Evolutionary conservation across 305 asterid genomes (phyloP).

Genomic region (Fraxinus floribunda): DNA sequence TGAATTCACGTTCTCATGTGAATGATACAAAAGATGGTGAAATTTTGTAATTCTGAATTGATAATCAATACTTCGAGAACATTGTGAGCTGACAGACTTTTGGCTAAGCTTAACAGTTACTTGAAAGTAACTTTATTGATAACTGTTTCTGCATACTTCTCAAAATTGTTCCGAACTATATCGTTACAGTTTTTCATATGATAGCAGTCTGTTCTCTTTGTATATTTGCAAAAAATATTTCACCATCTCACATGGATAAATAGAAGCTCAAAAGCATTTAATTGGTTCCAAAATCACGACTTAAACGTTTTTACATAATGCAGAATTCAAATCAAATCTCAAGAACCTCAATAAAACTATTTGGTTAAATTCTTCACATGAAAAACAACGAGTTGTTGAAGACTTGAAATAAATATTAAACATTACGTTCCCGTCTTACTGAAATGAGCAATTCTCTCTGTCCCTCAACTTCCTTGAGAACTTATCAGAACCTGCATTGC

Average conservation of each 20-base stretch:
- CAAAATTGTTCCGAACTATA: not conserved
- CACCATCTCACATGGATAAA: not conserved
- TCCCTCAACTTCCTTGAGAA: slow-evolving; percentile 37
- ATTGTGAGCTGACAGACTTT: not conserved
- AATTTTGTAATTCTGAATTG: not conserved
- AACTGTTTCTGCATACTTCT: not conserved
- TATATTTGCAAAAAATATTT: not conserved
- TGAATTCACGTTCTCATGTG: not conserved
- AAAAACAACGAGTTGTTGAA: slow-evolving; percentile 69
- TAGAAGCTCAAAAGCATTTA: slow-evolving; percentile 3
- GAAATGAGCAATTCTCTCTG: slow-evolving; percentile 35
- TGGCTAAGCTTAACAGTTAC: not conserved
- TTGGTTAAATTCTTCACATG: slow-evolving; percentile 12
- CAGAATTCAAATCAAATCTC: slow-evolving; percentile 26
- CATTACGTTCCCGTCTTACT: not conserved
- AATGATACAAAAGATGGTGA: not conserved
- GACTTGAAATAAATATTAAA: slow-evolving; percentile 17
- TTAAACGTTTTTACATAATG: slow-evolving; percentile 37
- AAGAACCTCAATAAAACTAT: not conserved
- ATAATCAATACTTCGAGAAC: not conserved
- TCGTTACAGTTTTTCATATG: not conserved
- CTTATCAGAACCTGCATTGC: slow-evolving; percentile 50
- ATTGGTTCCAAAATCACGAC: slow-evolving; percentile 28
- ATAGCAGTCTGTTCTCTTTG: not conserved
- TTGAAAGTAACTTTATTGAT: not conserved